A percentile compares a stretch with the other conserved stretches of the same genome.
These are phyloP conservation scores for Hypsizygus marmoreus DNA, from an alignment of 768 basidiomycete genomes.

Conservation along the genomic window DNA sequence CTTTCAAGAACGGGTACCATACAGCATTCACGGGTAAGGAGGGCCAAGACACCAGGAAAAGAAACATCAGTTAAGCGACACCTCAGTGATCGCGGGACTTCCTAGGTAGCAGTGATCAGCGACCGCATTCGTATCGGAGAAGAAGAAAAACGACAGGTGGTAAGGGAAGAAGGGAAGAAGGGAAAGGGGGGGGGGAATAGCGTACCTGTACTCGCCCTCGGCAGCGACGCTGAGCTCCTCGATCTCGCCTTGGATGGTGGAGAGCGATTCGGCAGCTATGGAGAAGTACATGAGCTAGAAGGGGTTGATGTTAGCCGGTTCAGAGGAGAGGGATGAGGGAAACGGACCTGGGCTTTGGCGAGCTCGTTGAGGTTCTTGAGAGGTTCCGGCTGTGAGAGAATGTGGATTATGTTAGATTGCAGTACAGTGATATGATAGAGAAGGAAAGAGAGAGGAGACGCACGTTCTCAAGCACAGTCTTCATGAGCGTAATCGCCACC, in stretches of 20 bases:
- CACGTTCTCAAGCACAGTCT: slow-evolving; percentile 97
- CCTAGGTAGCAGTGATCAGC: slow-evolving; percentile 37
- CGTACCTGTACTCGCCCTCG: slow-evolving; percentile 90
- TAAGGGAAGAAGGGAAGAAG: not conserved
- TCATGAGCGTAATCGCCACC: slow-evolving; percentile 95
- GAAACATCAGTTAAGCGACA: slow-evolving; percentile 37
- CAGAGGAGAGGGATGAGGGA: not conserved
- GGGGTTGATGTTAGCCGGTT: not conserved
- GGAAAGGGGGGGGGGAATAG: not conserved
- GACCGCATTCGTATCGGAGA: not conserved
- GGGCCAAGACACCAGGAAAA: not conserved
- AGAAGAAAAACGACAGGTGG: too few species aligned
- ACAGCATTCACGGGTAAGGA: too few species aligned
- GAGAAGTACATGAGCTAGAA: slow-evolving; percentile 69
- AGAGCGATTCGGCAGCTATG: slow-evolving; percentile 77
- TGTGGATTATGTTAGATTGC: slow-evolving; percentile 2
- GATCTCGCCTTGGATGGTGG: slow-evolving; percentile 85
- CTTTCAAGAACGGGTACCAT: too few species aligned
- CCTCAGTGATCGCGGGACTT: slow-evolving; percentile 90
- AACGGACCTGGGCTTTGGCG: slow-evolving; percentile 77
- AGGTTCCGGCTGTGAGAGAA: slow-evolving; percentile 77
- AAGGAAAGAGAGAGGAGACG: slow-evolving; percentile 28
- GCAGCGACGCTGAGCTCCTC: slow-evolving; percentile 92
- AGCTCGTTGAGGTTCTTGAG: slow-evolving; percentile 93
- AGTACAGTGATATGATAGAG: not conserved